Conservation (phyloP, 495 filamentous ascomycete genomes). For the Penicillium herquei region DNA sequence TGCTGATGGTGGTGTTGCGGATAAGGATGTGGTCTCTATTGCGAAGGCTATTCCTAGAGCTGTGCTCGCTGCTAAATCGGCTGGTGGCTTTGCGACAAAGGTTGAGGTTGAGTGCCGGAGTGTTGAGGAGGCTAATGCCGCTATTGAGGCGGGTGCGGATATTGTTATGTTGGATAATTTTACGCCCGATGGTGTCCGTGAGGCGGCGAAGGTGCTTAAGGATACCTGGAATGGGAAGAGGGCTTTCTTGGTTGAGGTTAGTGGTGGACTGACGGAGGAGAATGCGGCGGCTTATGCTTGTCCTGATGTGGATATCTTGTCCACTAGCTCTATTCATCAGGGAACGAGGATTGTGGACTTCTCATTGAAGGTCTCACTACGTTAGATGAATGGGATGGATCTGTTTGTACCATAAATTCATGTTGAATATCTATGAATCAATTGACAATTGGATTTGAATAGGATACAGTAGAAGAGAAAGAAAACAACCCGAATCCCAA, state of each 20-base stretch:
- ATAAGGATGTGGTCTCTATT: slow-evolving; percentile 22
- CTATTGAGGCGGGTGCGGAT: slow-evolving; percentile 86
- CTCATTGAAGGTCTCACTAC: slow-evolving; percentile 77
- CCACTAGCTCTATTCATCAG: slow-evolving; percentile 95
- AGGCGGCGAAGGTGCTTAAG: slow-evolving; percentile 70
- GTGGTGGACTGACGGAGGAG: slow-evolving; percentile 80
- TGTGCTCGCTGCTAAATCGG: slow-evolving; percentile 77
- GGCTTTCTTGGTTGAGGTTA: slow-evolving; percentile 82
- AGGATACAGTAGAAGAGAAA: slow-evolving; percentile 16
- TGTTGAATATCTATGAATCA: neutral
- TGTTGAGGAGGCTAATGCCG: slow-evolving; percentile 84
- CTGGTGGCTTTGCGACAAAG: slow-evolving; percentile 86
- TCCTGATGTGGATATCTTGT: slow-evolving; percentile 90
- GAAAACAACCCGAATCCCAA: neutral
- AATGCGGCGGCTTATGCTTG: slow-evolving; percentile 81
- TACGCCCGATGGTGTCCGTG: slow-evolving; percentile 66
- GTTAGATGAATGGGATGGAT: slow-evolving; percentile 11
- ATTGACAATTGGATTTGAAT: slow-evolving; percentile 8
- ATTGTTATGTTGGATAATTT: slow-evolving; percentile 98
- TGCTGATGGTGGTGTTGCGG: slow-evolving; percentile 14
- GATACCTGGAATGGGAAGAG: slow-evolving; percentile 65
- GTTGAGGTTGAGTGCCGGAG: slow-evolving; percentile 93
- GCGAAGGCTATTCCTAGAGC: slow-evolving; percentile 76
- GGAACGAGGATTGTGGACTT: slow-evolving; percentile 92
- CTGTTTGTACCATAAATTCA: neutral